Evolutionary conservation across 73 alveolate genomes (phyloP).

Genomic region (Stentor roeselii): DNA sequence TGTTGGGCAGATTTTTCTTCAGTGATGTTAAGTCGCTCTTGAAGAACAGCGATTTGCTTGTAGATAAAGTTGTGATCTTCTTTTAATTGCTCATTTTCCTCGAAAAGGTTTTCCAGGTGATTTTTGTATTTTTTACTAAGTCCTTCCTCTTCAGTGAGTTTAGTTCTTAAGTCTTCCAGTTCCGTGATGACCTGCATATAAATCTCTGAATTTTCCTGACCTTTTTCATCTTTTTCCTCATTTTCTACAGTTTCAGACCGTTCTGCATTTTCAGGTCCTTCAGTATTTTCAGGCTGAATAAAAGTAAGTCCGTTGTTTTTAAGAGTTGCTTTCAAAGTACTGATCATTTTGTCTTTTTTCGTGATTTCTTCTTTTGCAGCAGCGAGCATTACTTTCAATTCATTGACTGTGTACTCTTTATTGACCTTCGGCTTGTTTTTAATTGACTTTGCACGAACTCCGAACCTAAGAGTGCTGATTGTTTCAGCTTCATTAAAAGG

Average conservation of each 20-base stretch:
- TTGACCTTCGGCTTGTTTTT: conserved; percentile 82
- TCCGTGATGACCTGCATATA: neutral
- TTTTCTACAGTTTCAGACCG: neutral
- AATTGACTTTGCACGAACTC: conserved; percentile 91
- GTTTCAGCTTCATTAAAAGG: conserved; percentile 91
- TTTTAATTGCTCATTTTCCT: neutral
- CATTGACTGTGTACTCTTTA: conserved; percentile 74
- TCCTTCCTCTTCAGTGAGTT: neutral
- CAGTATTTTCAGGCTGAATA: neutral
- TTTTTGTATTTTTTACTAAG: too few relatives aligned
- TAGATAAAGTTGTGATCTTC: too few relatives aligned
- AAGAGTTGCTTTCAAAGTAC: neutral
- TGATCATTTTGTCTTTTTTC: conserved; percentile 11
- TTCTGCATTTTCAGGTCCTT: conserved; percentile 1
- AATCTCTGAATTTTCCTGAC: neutral
- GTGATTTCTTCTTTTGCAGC: conserved; percentile 37
- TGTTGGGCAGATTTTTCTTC: neutral
- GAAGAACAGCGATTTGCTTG: neutral
- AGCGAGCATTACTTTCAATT: conserved; percentile 43
- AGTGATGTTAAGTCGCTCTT: neutral
- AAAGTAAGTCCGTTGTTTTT: neutral
- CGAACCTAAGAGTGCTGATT: conserved; percentile 89
- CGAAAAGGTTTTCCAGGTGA: neutral
- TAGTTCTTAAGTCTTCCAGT: neutral
- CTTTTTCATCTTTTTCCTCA: neutral